Evolutionary conservation across 495 filamentous ascomycete species (phyloP).

Genomic region (Daldinia grandis): DNA sequence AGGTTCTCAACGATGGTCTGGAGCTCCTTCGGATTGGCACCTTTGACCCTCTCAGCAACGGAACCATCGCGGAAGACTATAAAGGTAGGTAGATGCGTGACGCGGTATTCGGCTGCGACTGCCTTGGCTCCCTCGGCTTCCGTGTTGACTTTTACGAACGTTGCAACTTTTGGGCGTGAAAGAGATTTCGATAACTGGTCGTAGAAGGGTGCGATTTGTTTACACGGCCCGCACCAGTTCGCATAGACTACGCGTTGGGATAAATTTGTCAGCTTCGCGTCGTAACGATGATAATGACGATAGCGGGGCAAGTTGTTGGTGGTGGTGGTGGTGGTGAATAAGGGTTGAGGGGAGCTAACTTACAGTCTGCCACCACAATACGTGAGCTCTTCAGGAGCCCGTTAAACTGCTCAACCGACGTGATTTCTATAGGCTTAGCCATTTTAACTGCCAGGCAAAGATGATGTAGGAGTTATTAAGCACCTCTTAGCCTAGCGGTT

Average conservation of each 20-base stretch:
- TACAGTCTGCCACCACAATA: slow-evolving; percentile 87
- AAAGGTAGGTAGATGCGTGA: slow-evolving; percentile 87
- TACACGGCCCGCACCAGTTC: slow-evolving; percentile 87
- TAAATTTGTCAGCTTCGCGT: slow-evolving; percentile 39
- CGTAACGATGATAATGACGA: slow-evolving; percentile 24
- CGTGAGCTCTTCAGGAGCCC: slow-evolving; percentile 70
- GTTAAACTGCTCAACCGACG: slow-evolving; percentile 75
- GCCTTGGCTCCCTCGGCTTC: slow-evolving; percentile 71
- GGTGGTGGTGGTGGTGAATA: neutral
- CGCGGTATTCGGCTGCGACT: slow-evolving; percentile 72
- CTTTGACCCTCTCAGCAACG: slow-evolving; percentile 70
- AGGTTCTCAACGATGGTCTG: slow-evolving; percentile 76
- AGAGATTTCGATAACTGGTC: slow-evolving; percentile 77
- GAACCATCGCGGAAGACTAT: slow-evolving; percentile 83
- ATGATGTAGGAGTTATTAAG: slow-evolving; percentile 3
- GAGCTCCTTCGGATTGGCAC: slow-evolving; percentile 75
- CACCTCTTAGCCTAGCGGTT: neutral
- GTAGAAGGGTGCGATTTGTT: slow-evolving; percentile 83
- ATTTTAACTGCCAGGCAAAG: slow-evolving; percentile 49
- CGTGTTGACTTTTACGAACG: slow-evolving; percentile 87
- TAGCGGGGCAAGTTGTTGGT: slow-evolving; percentile 38
- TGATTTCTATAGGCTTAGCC: slow-evolving; percentile 73
- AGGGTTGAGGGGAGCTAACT: slow-evolving; percentile 60
- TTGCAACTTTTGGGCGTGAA: slow-evolving; percentile 75
- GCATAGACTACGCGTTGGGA: slow-evolving; percentile 73